Evolutionary conservation across 768 basidiomycete genomes (phyloP).

Genomic region (Mycena haematopus): DNA sequence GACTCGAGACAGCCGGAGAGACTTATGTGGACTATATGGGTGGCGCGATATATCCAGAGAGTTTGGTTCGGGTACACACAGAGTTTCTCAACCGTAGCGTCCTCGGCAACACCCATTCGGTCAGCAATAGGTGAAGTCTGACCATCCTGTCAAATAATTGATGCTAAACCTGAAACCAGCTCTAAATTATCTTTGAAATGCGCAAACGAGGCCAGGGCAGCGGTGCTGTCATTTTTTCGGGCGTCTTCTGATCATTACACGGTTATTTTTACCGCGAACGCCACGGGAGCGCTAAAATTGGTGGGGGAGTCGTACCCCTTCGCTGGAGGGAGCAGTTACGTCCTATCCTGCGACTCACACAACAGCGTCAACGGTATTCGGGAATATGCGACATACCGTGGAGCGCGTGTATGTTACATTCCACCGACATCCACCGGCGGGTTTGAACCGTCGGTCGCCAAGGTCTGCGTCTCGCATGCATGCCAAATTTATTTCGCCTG

Average conservation of each 20-base stretch:
- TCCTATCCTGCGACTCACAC: constrained; percentile 81
- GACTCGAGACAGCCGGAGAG: constrained; percentile 67
- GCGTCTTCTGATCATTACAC: constrained; percentile 74
- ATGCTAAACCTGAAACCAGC: constrained; percentile 44
- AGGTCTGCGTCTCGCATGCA: constrained; percentile 49
- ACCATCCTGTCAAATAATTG: constrained; percentile 5
- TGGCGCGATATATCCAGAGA: constrained; percentile 80
- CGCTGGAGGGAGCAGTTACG: constrained; percentile 57
- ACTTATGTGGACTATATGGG: constrained; percentile 91
- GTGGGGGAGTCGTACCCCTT: constrained; percentile 86
- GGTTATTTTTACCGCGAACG: constrained; percentile 83
- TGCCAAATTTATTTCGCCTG: constrained; percentile 32
- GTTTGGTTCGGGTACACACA: constrained; percentile 72
- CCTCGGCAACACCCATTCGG: constrained; percentile 85
- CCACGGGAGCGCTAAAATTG: constrained; percentile 79
- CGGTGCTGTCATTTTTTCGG: constrained; percentile 78
- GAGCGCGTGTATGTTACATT: constrained; percentile 68
- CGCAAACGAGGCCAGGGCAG: constrained; percentile 71
- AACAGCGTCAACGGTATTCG: constrained; percentile 87
- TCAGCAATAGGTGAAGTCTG: constrained; percentile 69
- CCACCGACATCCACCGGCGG: constrained; percentile 69
- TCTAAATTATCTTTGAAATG: constrained; percentile 72
- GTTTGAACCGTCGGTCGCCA: constrained; percentile 60
- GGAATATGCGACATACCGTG: constrained; percentile 64
- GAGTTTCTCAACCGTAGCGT: constrained; percentile 70